Evolutionary conservation across 2,329 filamentous ascomycete genomes (phyloP).

Genomic region (Didymella sp.): DNA sequence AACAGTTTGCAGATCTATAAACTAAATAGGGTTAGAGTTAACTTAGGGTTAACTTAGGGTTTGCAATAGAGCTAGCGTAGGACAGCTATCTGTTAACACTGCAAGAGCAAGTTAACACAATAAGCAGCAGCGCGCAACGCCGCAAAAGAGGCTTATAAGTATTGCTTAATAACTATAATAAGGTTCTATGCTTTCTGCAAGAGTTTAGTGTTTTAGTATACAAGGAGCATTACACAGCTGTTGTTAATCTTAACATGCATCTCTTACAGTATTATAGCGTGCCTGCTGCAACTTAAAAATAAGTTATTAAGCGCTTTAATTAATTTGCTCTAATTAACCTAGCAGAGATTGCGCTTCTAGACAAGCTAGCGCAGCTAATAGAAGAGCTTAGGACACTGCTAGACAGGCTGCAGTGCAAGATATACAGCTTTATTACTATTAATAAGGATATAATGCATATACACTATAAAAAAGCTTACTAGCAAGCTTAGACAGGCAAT

Average conservation of each 20-base stretch:
- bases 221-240: neutral
- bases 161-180: constrained; percentile 1
- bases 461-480: no score
- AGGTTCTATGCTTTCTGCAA: constrained; percentile 1
- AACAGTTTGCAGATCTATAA: neutral
- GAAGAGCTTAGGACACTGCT: no score
- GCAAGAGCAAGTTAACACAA: constrained; percentile 5
- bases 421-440: no score
- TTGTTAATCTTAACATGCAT: no score
- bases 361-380: no score
- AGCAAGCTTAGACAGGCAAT: no score
- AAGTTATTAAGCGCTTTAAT: neutral
- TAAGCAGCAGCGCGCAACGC: neutral
- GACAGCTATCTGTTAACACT: constrained; percentile 2
- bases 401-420: no score
- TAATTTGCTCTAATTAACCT: neutral
- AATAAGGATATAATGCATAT: no score
- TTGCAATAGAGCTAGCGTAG: constrained; percentile 9
- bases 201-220: constrained; percentile 4
- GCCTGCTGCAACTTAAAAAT: neutral
- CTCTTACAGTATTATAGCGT: neutral
- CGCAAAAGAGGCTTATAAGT: constrained; percentile 5
- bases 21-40: constrained; percentile 1
- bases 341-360: neutral
- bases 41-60: constrained; percentile 5